phyloP scores from a whole-genome alignment of 2,329 filamentous ascomycete genomes.

The Pseudonectria foliicola region DNA sequence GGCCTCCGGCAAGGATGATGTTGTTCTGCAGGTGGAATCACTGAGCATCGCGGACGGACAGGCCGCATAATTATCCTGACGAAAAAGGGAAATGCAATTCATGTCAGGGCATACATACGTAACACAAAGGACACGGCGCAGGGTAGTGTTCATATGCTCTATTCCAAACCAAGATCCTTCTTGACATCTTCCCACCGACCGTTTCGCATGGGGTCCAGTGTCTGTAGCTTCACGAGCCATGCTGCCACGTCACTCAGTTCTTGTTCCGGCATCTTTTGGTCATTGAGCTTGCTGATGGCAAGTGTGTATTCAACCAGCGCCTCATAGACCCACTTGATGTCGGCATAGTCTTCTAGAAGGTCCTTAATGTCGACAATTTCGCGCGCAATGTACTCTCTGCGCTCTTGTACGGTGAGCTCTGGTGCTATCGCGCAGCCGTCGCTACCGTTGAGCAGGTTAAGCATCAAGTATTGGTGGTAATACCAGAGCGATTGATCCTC shows the following conservation, averaged over 20 bases:
- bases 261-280: slow-evolving; percentile 29
- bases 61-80: no score
- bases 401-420: slow-evolving; percentile 53
- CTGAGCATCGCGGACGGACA: no score
- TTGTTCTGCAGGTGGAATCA: no score
- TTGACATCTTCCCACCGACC: slow-evolving; percentile 72
- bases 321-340: slow-evolving; percentile 81
- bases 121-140: background rate
- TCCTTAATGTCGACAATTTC: slow-evolving; percentile 72
- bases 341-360: slow-evolving; percentile 50
- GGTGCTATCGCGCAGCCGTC: slow-evolving; percentile 54
- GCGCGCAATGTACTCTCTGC: slow-evolving; percentile 55
- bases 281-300: slow-evolving; percentile 47
- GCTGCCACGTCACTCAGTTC: slow-evolving; percentile 39
- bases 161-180: slow-evolving; percentile 25
- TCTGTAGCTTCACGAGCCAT: slow-evolving; percentile 60
- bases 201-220: slow-evolving; percentile 65
- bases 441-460: slow-evolving; percentile 50
- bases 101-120: background rate
- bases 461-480: slow-evolving; percentile 84
- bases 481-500: slow-evolving; percentile 97
- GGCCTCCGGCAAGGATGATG: no score
- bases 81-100: no score
- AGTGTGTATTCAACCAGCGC: slow-evolving; percentile 70
- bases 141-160: background rate